Conservation (phyloP, 1,284 basidiomycete species). For the Cutaneotrichosporon sp. region DNA sequence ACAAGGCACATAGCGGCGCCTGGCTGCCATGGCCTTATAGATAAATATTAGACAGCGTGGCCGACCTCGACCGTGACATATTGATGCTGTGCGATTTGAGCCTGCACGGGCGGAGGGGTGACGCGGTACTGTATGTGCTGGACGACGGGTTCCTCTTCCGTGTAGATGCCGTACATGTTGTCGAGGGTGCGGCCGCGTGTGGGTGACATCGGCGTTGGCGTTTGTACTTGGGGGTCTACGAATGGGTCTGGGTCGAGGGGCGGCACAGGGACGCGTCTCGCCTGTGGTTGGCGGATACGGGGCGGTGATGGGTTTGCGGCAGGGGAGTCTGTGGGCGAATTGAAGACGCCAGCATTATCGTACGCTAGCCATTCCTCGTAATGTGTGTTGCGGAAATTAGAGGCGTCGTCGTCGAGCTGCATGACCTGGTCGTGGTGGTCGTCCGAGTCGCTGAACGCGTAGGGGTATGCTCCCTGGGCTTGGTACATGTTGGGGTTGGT, state of each 20-base stretch:
- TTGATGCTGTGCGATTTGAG: not conserved
- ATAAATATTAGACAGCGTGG: not conserved
- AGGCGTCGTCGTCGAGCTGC: conserved; percentile 1
- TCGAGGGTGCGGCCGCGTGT: not conserved
- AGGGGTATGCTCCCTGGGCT: not conserved
- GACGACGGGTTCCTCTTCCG: not conserved
- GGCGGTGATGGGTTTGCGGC: not conserved
- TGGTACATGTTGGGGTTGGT: not conserved
- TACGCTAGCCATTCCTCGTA: conserved; percentile 23
- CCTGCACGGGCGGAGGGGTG: not conserved
- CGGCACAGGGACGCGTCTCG: not conserved
- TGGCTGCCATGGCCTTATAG: not conserved
- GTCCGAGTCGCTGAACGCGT: conserved; percentile 5
- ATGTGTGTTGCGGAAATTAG: conserved; percentile 10
- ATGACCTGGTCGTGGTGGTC: conserved; percentile 10
- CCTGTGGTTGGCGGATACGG: not conserved
- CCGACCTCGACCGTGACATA: not conserved
- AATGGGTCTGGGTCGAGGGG: not conserved
- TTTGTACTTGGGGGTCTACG: not conserved
- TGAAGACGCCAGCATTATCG: not conserved
- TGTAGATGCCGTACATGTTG: not conserved
- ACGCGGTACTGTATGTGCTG: not conserved
- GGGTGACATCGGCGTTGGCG: not conserved
- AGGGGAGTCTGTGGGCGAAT: not conserved
- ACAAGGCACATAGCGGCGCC: not conserved